Conservation (phyloP, 129 eudicot genomes). For the Chrysanthemum lavandulifolium region DNA sequence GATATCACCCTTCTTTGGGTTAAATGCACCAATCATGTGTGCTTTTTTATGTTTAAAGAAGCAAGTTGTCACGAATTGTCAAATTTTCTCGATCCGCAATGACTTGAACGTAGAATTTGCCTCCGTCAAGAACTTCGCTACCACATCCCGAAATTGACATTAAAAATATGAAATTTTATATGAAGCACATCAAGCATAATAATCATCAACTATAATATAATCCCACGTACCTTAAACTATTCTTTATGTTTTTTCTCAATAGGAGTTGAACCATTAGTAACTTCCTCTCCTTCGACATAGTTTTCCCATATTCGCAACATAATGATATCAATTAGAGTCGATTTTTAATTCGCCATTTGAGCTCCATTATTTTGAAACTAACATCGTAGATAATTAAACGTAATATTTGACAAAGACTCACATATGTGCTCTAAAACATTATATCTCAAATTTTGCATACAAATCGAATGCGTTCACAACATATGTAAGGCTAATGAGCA, state of each 20-base stretch:
- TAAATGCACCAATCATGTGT: slow-evolving; percentile 78
- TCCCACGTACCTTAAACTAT: slow-evolving; percentile 63
- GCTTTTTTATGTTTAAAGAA: slow-evolving; percentile 68
- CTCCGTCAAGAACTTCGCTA: slow-evolving; percentile 93
- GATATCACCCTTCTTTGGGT: slow-evolving; percentile 26
- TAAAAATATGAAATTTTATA: neutral
- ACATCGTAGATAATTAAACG: no score
- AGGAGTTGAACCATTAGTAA: slow-evolving; percentile 53
- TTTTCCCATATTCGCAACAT: slow-evolving; percentile 79
- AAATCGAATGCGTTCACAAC: no score
- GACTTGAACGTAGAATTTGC: slow-evolving; percentile 83
- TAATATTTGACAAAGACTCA: no score
- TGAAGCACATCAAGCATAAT: neutral
- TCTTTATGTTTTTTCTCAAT: slow-evolving; percentile 68
- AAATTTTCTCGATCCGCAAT: slow-evolving; percentile 74
- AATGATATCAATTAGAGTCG: slow-evolving; percentile 26
- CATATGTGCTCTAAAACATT: no score
- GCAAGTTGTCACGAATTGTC: slow-evolving; percentile 77
- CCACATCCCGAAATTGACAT: slow-evolving; percentile 48
- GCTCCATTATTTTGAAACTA: no score
- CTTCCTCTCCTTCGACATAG: slow-evolving; percentile 95
- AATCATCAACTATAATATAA: neutral
- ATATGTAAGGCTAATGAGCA: no score
- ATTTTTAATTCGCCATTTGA: neutral
- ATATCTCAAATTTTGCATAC: no score